Evolutionary conservation across 768 basidiomycete genomes (phyloP).

Genomic region (Tephrocybe sp.): DNA sequence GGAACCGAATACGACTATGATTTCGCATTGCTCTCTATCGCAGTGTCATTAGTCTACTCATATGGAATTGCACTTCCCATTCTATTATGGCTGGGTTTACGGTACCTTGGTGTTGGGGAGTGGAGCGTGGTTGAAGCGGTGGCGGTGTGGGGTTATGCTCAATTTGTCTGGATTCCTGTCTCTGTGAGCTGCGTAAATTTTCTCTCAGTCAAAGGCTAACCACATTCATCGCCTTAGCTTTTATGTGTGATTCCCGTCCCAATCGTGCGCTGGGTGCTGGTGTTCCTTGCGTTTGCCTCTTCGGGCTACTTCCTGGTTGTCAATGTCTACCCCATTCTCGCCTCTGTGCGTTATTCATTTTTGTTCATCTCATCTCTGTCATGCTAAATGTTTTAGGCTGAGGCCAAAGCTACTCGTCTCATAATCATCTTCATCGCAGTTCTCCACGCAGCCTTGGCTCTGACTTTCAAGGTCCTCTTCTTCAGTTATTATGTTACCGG

Average conservation of each 20-base stretch:
- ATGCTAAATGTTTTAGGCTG: constrained; percentile 49
- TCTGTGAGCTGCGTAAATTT: constrained; percentile 47
- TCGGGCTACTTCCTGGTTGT: constrained; percentile 86
- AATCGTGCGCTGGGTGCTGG: constrained; percentile 78
- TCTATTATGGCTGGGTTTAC: constrained; percentile 77
- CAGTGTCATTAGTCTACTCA: constrained; percentile 79
- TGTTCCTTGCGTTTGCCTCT: constrained; percentile 65
- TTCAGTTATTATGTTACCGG: constrained; percentile 52
- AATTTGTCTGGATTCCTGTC: constrained; percentile 88
- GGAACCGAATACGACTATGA: constrained; percentile 69
- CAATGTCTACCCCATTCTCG: constrained; percentile 89
- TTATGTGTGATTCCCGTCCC: constrained; percentile 85
- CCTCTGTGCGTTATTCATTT: constrained; percentile 53
- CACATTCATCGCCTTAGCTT: constrained; percentile 42
- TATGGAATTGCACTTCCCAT: constrained; percentile 85
- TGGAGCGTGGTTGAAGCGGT: constrained; percentile 87
- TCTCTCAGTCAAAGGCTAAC: background rate
- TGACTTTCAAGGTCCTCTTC: constrained; percentile 81
- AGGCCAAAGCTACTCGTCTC: constrained; percentile 82
- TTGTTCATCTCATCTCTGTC: background rate
- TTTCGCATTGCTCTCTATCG: constrained; percentile 81
- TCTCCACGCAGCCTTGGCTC: constrained; percentile 76
- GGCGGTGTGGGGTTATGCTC: constrained; percentile 76
- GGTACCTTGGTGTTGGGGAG: constrained; percentile 85
- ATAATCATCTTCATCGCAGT: constrained; percentile 72